Evolutionary conservation across 306 rosid species (phyloP).

Genomic region (Vigna reflexopilosa): DNA sequence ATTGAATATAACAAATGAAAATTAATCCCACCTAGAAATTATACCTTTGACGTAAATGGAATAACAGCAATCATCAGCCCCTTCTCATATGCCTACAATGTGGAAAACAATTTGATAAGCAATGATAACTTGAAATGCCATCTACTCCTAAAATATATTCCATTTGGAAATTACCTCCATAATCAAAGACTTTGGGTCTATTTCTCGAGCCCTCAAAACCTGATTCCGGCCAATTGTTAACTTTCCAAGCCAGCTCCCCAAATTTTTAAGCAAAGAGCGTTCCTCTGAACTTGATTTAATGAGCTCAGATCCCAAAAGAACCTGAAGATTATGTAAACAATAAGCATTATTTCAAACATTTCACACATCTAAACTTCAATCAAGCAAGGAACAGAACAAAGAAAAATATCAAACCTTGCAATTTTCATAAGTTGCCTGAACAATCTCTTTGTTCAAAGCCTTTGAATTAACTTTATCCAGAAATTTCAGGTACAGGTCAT

Average conservation of each 20-base stretch:
- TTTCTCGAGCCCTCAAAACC: conserved; percentile 95
- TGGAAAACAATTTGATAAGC: conserved; percentile 22
- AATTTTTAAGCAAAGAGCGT: conserved; percentile 93
- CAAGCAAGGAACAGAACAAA: neutral
- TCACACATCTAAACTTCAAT: conserved; percentile 24
- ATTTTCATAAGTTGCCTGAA: conserved; percentile 91
- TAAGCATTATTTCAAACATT: conserved; percentile 14
- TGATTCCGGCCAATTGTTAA: conserved; percentile 96
- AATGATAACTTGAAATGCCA: conserved; percentile 27
- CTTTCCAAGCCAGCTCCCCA: conserved; percentile 99
- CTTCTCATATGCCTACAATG: conserved; percentile 92
- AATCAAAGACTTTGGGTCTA: conserved; percentile 96
- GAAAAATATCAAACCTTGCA: conserved; percentile 77
- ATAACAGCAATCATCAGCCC: conserved; percentile 99
- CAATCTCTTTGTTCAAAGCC: conserved; percentile 83
- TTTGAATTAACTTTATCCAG: conserved; percentile 86
- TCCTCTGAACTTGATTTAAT: conserved; percentile 99
- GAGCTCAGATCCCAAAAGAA: conserved; percentile 94
- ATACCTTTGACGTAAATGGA: conserved; percentile 99
- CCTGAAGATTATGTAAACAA: conserved; percentile 59
- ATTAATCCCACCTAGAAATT: conserved; percentile 36
- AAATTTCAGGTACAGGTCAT: conserved; percentile 91
- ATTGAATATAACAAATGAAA: conserved; percentile 5
- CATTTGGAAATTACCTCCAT: conserved; percentile 68
- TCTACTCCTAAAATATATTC: neutral